Percentiles rank a stretch among this genome's conserved stretches.
Conservation (phyloP, 2,329 filamentous ascomycete species). For the Aaosphaeria pasadenensis region DNA sequence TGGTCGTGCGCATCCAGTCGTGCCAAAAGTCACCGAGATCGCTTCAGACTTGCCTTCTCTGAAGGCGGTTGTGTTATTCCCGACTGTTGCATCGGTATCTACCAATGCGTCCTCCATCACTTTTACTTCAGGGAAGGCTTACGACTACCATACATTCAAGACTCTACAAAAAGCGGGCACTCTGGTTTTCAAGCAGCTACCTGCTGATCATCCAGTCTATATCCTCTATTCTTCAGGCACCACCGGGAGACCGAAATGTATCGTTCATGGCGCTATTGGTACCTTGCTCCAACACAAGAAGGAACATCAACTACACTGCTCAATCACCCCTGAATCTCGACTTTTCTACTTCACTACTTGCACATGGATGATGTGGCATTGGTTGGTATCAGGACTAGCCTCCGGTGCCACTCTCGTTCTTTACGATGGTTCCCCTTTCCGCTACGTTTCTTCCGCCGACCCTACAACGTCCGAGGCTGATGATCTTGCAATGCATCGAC, state of each 20-base stretch:
- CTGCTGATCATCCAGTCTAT: conserved; percentile 85
- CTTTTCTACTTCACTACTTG: conserved; percentile 94
- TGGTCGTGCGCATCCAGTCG: conserved; percentile 79
- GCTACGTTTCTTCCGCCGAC: conserved; percentile 34
- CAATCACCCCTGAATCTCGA: conserved; percentile 67
- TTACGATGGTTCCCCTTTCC: conserved; percentile 91
- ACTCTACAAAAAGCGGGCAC: conserved; percentile 37
- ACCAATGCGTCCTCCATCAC: conserved; percentile 41
- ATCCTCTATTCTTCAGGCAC: conserved; percentile 93
- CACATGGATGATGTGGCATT: conserved; percentile 99
- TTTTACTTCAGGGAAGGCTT: conserved; percentile 28
- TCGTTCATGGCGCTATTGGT: conserved; percentile 86
- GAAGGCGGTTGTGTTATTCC: conserved; percentile 70
- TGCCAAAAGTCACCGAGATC: conserved; percentile 76
- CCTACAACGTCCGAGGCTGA: conserved; percentile 58
- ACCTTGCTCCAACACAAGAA: conserved; percentile 97
- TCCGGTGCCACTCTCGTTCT: conserved; percentile 79
- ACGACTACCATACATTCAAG: conserved; percentile 35
- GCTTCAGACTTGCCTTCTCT: conserved; percentile 65
- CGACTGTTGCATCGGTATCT: conserved; percentile 53
- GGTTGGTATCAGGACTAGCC: conserved; percentile 83
- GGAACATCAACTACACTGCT: conserved; percentile 84
- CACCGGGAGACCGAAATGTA: conserved; percentile 83
- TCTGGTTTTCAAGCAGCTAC: conserved; percentile 68
- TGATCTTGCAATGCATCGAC: conserved; percentile 74